Percentiles rank a stretch among this genome's conserved stretches.
phyloP scores from a whole-genome alignment of 2,329 filamentous ascomycete species.

The Cordyceps tenuipes region DNA sequence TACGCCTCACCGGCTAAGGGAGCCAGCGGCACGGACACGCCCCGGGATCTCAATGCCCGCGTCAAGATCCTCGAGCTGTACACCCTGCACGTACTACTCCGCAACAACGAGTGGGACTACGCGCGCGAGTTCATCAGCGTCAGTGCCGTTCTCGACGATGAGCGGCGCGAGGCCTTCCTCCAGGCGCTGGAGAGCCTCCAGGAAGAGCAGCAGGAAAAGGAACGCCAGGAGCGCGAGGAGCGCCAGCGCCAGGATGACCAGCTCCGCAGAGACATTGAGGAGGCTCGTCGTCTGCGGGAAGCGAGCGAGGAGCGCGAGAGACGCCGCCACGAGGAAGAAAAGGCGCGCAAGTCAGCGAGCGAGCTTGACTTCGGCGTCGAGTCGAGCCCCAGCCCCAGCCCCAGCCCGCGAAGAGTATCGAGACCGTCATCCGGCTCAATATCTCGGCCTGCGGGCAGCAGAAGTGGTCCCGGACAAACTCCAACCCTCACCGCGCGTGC shows the following conservation, averaged over 20 bases:
- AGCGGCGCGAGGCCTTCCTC: slow-evolving; percentile 80
- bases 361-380: slow-evolving; percentile 66
- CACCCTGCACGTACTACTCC: slow-evolving; percentile 85
- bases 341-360: slow-evolving; percentile 39
- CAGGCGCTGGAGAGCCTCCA: slow-evolving; percentile 76
- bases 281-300: slow-evolving; percentile 45
- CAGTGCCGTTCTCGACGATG: slow-evolving; percentile 83
- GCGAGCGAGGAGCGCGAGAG: slow-evolving; percentile 51
- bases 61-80: slow-evolving; percentile 94
- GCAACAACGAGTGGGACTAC: slow-evolving; percentile 95
- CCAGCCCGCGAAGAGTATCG: background rate
- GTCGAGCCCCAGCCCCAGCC: slow-evolving; percentile 28
- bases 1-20: slow-evolving; percentile 39
- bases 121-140: slow-evolving; percentile 82
- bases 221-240: slow-evolving; percentile 55
- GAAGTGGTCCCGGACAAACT: slow-evolving; percentile 19
- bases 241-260: slow-evolving; percentile 48
- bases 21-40: slow-evolving; percentile 65
- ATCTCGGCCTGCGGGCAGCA: slow-evolving; percentile 21
- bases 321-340: slow-evolving; percentile 46
- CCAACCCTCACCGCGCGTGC: slow-evolving; percentile 40
- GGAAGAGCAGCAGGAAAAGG: slow-evolving; percentile 73
- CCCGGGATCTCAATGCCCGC: slow-evolving; percentile 72
- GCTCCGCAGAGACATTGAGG: slow-evolving; percentile 47
- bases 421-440: slow-evolving; percentile 7